phyloP scores from a whole-genome alignment of 345 rosid genomes.

The Citrus cavaleriei region DNA sequence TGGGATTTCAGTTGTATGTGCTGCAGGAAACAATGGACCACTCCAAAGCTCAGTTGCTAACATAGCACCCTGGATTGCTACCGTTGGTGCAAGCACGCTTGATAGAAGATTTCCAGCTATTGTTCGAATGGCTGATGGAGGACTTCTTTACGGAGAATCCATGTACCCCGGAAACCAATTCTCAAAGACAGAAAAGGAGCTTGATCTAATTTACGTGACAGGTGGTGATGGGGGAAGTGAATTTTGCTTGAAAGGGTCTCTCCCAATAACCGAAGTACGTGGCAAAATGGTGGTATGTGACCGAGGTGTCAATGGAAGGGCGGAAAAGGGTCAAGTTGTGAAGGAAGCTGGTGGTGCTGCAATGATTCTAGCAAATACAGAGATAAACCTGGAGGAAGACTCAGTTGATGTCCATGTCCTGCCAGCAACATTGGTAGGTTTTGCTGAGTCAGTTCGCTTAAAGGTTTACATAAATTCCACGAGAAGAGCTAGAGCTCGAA shows the following conservation, averaged over 20 bases:
- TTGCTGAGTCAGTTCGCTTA: constrained; percentile 45
- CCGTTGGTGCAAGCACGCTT: constrained; percentile 86
- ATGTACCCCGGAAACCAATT: constrained; percentile 58
- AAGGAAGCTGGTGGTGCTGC: constrained; percentile 94
- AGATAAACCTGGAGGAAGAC: constrained; percentile 73
- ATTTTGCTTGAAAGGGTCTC: constrained; percentile 76
- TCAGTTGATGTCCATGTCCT: constrained; percentile 83
- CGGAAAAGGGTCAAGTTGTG: constrained; percentile 79
- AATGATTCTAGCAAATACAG: constrained; percentile 79
- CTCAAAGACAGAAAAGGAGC: constrained; percentile 34
- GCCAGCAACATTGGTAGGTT: constrained; percentile 74
- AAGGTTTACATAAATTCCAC: constrained; percentile 76
- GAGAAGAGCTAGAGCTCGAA: constrained; percentile 52
- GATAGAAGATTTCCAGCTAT: constrained; percentile 82
- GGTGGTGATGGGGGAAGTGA: constrained; percentile 63
- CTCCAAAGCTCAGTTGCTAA: constrained; percentile 72
- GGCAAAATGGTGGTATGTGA: constrained; percentile 93
- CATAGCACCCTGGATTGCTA: constrained; percentile 88
- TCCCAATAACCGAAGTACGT: constrained; percentile 50
- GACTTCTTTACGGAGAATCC: constrained; percentile 72
- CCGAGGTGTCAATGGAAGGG: constrained; percentile 81
- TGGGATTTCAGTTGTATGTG: constrained; percentile 79
- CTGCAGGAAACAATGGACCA: constrained; percentile 95
- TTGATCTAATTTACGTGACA: constrained; percentile 60
- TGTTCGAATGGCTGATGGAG: constrained; percentile 52